Evolutionary conservation across 2,329 filamentous ascomycete species (phyloP), one percentile per base, ranked within the genome.

Genomic region (Penicillium sp.): DNA sequence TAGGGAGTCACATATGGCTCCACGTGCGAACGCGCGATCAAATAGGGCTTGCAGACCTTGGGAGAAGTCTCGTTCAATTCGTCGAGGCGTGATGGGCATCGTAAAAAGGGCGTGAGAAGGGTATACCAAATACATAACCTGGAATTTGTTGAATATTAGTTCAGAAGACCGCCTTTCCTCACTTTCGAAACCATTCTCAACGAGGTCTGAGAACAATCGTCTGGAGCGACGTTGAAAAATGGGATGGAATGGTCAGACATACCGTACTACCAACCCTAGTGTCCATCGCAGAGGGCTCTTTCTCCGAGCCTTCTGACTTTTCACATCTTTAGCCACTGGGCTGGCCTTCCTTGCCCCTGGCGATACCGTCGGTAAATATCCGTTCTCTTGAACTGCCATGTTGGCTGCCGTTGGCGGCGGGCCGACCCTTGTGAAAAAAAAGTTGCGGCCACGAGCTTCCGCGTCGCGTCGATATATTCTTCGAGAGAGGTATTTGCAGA

Each of bases 111-210:
- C 26, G 91, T 95, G 64, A 93, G 78, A 66, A 98, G 88, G 38
- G 89, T 85, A 76, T 95, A 96, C 94, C 94, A 99, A 22, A 92
- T 90, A 61, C 89, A 77, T 49, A 97, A 77, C 72, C 94, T 94
- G 28, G 64, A 53, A 42, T 40, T 51, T 50, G 58, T 56, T 15
- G 60, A 44, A 13, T 60, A 40, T 69, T 60, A 68, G 40, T 42
- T 42, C 12, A 3, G 10, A 13, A 6, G 8, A 44, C 15, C 17
- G 13, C 15, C n/a, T 13, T 22, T n/a, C 1, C 22, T 28, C 6
- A 15, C 3, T 15, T 13, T n/a, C 13, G 22, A 28, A 53, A 38
- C n/a, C 2, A n/a, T 15, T 22, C 13, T 17, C 19, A 9, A 17
- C 2, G 53, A 56, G 13, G 38, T 17, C 19, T 4, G 9, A n/a